Evolutionary conservation across 2,329 filamentous ascomycete species (phyloP).

Genomic region (Fusarium continuum): DNA sequence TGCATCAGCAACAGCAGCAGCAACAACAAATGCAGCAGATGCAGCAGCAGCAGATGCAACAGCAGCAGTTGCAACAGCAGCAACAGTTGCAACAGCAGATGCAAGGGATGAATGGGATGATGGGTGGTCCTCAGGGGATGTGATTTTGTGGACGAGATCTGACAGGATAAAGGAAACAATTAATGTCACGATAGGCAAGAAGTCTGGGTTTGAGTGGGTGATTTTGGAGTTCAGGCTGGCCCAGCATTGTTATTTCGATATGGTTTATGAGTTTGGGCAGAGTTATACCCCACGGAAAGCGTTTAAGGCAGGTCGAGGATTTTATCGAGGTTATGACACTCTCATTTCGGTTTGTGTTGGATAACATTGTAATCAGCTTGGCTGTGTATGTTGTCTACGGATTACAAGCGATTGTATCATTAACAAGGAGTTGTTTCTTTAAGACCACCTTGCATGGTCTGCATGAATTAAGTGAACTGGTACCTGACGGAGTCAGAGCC

Average conservation of each 20-base stretch:
- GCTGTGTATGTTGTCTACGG: slow-evolving; percentile 34
- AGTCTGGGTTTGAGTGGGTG: slow-evolving; percentile 8
- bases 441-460: not conserved
- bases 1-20: slow-evolving; percentile 44
- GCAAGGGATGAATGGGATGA: slow-evolving; percentile 56
- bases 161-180: slow-evolving; percentile 4
- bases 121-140: slow-evolving; percentile 61
- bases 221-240: slow-evolving; percentile 34
- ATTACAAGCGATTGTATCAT: slow-evolving; percentile 18
- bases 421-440: slow-evolving; percentile 3
- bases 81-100: slow-evolving; percentile 40
- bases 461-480: too few species aligned
- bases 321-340: slow-evolving; percentile 21
- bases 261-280: slow-evolving; percentile 37
- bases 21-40: slow-evolving; percentile 44
- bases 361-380: slow-evolving; percentile 11
- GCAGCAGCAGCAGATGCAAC: slow-evolving; percentile 36
- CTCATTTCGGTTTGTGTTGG: slow-evolving; percentile 21
- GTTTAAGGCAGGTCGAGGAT: slow-evolving; percentile 37
- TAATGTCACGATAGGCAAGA: slow-evolving; percentile 15
- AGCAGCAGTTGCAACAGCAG: slow-evolving; percentile 40
- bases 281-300: slow-evolving; percentile 47
- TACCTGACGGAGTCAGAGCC: too few species aligned
- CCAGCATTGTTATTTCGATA: slow-evolving; percentile 17
- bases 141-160: slow-evolving; percentile 37